A percentile compares a stretch with the other conserved stretches of the same genome.
Evolutionary conservation across 768 basidiomycete species (phyloP).

Genomic region (Boletus barrowsii): DNA sequence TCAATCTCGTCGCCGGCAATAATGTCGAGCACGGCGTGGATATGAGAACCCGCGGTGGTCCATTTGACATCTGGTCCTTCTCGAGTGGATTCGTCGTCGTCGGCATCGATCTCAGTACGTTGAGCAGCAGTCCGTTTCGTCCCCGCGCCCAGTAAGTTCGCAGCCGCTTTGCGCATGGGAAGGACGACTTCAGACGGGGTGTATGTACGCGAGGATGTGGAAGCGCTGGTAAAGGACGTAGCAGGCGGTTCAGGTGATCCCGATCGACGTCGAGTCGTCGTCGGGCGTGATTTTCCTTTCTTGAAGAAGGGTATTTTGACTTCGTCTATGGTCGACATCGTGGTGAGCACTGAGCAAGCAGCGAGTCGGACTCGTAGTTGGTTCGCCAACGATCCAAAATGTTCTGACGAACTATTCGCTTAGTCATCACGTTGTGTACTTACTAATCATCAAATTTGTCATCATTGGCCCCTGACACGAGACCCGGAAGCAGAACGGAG

Average conservation of each 20-base stretch:
- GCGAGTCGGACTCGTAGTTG: neutral
- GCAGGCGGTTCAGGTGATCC: conserved; percentile 48
- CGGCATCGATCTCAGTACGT: conserved; percentile 43
- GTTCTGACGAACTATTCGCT: neutral
- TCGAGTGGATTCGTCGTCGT: conserved; percentile 43
- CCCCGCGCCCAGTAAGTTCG: conserved; percentile 76
- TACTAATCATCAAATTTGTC: conserved; percentile 4
- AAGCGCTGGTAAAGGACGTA: conserved; percentile 14
- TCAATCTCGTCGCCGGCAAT: conserved; percentile 81
- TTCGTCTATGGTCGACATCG: conserved; percentile 33
- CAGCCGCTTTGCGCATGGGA: conserved; percentile 63
- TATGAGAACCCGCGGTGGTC: conserved; percentile 74
- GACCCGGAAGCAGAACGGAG: no score
- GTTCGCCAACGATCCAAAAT: neutral
- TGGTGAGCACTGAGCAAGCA: neutral
- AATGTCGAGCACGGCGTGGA: conserved; percentile 69
- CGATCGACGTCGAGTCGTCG: conserved; percentile 73
- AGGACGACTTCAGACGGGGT: conserved; percentile 64
- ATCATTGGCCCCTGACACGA: conserved; percentile 6
- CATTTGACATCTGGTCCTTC: conserved; percentile 68
- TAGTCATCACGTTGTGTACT: conserved; percentile 18
- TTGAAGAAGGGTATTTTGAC: conserved; percentile 85
- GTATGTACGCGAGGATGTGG: conserved; percentile 24
- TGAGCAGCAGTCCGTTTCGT: conserved; percentile 60
- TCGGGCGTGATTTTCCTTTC: conserved; percentile 76